These are phyloP conservation scores for Rhododendron vialii DNA, from an alignment of 148 eudicot species.

Conservation along the genomic window DNA sequence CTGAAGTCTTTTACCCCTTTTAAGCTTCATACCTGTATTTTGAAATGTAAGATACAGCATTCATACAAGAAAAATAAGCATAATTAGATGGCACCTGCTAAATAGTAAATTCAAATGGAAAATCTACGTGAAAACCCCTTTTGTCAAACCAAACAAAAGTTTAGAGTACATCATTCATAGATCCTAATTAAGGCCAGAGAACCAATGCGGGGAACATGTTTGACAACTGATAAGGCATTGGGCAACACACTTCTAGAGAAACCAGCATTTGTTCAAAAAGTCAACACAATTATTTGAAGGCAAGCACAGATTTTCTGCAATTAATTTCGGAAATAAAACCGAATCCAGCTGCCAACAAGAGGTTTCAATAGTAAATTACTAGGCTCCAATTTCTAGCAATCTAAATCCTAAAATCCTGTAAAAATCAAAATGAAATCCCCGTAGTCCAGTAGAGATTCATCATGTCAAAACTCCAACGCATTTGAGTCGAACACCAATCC, in stretches of 20 bases:
- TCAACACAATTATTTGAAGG: not conserved
- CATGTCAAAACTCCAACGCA: not conserved
- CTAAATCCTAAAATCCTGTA: not conserved
- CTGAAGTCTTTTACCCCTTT: not conserved
- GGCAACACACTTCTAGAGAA: not conserved
- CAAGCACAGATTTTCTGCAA: not conserved
- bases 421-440: not conserved
- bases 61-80: not conserved
- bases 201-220: not conserved
- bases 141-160: not conserved
- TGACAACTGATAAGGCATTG: not conserved
- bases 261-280: not conserved
- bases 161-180: not conserved
- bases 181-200: not conserved
- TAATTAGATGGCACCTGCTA: not conserved
- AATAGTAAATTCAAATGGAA: not conserved
- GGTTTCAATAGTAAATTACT: not conserved
- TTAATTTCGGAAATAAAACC: not conserved
- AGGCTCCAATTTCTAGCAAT: not conserved
- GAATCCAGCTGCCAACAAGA: not conserved
- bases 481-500: slow-evolving; percentile 17
- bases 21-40: not conserved
- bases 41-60: not conserved
- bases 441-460: not conserved
- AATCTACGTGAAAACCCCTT: not conserved